phyloP scores from a whole-genome alignment of 31 red algal genomes.

The Odonthalia washingtoniensis region DNA sequence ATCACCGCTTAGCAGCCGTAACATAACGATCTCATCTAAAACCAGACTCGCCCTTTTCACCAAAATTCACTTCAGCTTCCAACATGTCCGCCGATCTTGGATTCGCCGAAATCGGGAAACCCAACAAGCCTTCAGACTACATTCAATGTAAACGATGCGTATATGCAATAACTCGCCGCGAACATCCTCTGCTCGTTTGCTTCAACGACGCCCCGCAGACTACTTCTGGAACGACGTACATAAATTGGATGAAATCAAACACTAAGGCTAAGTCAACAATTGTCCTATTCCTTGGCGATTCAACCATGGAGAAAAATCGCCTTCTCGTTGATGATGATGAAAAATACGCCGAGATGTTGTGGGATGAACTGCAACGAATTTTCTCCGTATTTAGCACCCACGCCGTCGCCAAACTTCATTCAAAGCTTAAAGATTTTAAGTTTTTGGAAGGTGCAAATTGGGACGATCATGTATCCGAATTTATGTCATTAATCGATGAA shows the following conservation, averaged over 20 bases:
- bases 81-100: too few species aligned
- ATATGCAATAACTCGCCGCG: background rate
- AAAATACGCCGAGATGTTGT: background rate
- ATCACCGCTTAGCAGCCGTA: too few species aligned
- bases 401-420: too few species aligned
- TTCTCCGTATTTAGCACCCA: background rate
- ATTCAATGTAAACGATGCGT: background rate
- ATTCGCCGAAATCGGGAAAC: too few species aligned
- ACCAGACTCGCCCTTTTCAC: too few species aligned
- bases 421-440: background rate
- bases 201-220: too few species aligned
- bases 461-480: too few species aligned
- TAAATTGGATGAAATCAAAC: background rate
- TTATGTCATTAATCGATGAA: too few species aligned
- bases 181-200: background rate
- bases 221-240: background rate
- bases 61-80: too few species aligned
- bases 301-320: background rate
- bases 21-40: too few species aligned
- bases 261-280: background rate
- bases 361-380: too few species aligned
- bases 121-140: too few species aligned
- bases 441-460: background rate
- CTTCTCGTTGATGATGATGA: background rate
- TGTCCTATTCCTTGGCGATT: background rate